A percentile compares a stretch with the other conserved stretches of the same genome.
Conservation (phyloP, 345 rosid genomes). For the Eucalyptus sp. region DNA sequence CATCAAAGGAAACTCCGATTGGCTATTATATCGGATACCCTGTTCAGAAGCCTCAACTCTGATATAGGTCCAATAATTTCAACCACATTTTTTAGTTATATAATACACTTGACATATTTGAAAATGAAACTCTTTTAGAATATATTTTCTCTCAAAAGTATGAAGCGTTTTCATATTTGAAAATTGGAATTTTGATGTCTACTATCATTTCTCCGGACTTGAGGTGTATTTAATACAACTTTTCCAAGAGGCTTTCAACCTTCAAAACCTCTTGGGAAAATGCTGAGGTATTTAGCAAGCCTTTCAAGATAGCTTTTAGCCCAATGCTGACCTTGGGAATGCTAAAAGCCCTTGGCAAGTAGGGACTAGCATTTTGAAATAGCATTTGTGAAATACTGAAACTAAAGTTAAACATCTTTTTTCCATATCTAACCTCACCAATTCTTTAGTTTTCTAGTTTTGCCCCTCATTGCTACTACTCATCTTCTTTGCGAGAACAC, state of each 20-base stretch:
- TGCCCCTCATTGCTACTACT: neutral
- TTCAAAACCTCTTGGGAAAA: no score
- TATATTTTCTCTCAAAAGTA: no score
- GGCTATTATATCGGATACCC: neutral
- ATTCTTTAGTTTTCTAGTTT: no score
- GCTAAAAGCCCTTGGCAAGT: accelerated
- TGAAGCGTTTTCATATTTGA: neutral
- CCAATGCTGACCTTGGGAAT: no score
- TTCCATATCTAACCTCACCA: neutral
- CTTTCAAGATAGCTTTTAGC: no score
- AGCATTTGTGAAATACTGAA: neutral
- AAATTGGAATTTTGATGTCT: neutral
- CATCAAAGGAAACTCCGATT: neutral
- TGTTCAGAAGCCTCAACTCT: neutral
- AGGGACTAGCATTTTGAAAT: no score
- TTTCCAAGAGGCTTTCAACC: no score
- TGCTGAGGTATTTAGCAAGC: no score
- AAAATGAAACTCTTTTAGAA: neutral
- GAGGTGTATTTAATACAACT: no score
- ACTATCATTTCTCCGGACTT: neutral
- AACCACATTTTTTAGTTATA: neutral
- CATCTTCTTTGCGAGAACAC: neutral
- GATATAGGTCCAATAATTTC: neutral
- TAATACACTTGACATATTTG: neutral
- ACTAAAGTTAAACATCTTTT: no score